Base-by-base conservation (phyloP, 208 protist genomes). In the Angomonas ambiguus region DNA sequence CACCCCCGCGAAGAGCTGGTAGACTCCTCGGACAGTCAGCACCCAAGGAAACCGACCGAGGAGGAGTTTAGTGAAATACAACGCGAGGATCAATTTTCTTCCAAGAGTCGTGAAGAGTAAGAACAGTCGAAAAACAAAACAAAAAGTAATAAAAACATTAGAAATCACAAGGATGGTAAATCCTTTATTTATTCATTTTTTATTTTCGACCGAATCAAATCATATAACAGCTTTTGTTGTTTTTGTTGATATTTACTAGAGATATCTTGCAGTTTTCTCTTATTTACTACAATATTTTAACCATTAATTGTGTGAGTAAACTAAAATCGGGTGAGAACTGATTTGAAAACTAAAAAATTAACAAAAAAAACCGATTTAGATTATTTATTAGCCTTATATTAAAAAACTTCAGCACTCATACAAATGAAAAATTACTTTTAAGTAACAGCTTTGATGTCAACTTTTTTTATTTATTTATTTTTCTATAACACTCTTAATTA, bases 381-480 rank as follows among this genome's bases (percentile, higher is more conserved):
- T n/a, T n/a, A n/a, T n/a, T n/a, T n/a, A n/a, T n/a, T n/a, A n/a
- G n/a, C n/a, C n/a, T n/a, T n/a, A n/a, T n/a, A n/a, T n/a, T n/a
- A n/a, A n/a, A n/a, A n/a, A n/a, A n/a, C n/a, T n/a, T n/a, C n/a
- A n/a, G n/a, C n/a, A n/a, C n/a, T n/a, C n/a, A n/a, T n/a, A n/a
- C n/a, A n/a, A n/a, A n/a, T n/a, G n/a, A n/a, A n/a, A n/a, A n/a
- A n/a, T n/a, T n/a, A n/a, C n/a, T n/a, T n/a, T n/a, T n/a, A n/a
- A n/a, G n/a, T n/a, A n/a, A 34, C 2, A 2, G 20, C 53, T 11
- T 22, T 42, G 2, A 32, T 25, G 31, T 18, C 35, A 22, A 53
- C 24, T 64, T 18, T 51, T 64, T n/a, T 65, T 64, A 33, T 64
- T 34, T 64, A 32, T 48, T 27, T 1, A 58, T 49, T 71, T 48